These are phyloP conservation scores for Vanrija humicola DNA, from an alignment of 1,284 basidiomycete genomes.

Conservation along the genomic window DNA sequence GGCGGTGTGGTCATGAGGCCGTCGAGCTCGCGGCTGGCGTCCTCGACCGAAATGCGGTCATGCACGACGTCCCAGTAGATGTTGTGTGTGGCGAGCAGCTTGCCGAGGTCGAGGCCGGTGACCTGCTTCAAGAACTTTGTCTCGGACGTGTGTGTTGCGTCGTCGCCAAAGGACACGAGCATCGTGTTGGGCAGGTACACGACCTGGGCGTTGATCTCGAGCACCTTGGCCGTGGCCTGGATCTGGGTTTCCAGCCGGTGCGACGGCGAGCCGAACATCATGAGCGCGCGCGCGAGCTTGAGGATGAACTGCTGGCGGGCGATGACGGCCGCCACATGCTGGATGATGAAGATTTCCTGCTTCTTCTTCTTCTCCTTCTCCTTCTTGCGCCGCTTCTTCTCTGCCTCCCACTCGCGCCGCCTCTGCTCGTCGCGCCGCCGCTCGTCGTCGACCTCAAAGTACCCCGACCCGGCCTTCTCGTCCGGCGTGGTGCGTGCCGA, in stretches of 20 bases:
- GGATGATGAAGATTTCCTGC: constrained; percentile 78
- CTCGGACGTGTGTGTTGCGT: constrained; percentile 75
- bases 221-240: constrained; percentile 74
- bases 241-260: constrained; percentile 85
- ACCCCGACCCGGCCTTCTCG: constrained; percentile 29
- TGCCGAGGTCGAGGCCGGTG: constrained; percentile 69
- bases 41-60: constrained; percentile 75
- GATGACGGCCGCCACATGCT: constrained; percentile 81
- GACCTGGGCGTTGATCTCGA: constrained; percentile 78
- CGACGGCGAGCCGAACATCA: constrained; percentile 93
- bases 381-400: constrained; percentile 51
- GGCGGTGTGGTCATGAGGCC: constrained; percentile 63
- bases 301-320: constrained; percentile 84
- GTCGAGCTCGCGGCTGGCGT: constrained; percentile 70
- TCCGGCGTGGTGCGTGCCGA: constrained; percentile 31
- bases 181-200: constrained; percentile 83
- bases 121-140: constrained; percentile 79
- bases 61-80: constrained; percentile 87
- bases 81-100: constrained; percentile 69
- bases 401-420: constrained; percentile 55
- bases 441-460: constrained; percentile 45
- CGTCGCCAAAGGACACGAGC: constrained; percentile 77
- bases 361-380: constrained; percentile 63
- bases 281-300: constrained; percentile 81
- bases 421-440: constrained; percentile 48